Evolutionary conservation across 176 grass and related monocot species (phyloP), one percentile per base, ranked within the genome.

Genomic region (Oryza nivara): DNA sequence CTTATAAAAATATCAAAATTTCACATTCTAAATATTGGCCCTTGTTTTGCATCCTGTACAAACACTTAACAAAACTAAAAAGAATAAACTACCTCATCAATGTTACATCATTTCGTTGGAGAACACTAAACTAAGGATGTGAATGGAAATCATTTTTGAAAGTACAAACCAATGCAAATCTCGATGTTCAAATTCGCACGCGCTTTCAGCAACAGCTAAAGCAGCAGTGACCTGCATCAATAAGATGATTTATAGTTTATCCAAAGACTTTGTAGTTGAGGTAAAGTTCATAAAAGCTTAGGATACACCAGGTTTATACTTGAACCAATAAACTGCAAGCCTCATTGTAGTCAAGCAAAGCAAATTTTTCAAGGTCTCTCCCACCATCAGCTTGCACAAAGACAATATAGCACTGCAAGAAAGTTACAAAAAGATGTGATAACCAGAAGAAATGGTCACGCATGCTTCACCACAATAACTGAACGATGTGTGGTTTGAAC

Each of bases 151-250:
- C 20, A 73, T 38, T 7, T 7, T n/a, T 87, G 48, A 43, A 65
- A 90, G 38, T 58, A 87, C 78, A 54, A 82, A 98, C 96, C 93
- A 98, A 69, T 98, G 96, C 76, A 98, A 88, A 92, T 98, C 93
- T 82, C 96, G 91, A 84, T 98, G 96, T 83, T 95, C 96, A 88
- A 98, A 98, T 89, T 95, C 91, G 3, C 96, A 98, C 13, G 91
- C 93, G 73, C 73, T 80, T 88, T 95, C 96, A 58, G 91, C 93
- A 11, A 98, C 96, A 81, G 96, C 91, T 68, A 98, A 91, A 60
- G 96, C 88, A 72, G 78, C 83, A 60, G 91, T 90, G 66, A 93
- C 91, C 93, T 98, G 86, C 84, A 84, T 71, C 32, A 77, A 78
- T 43, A 81, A 52, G 41, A 81, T 67, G 15, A 48, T 70, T 67